Conservation (phyloP, 2,329 filamentous ascomycete species). For the Paracorniculantispora psalliotae region DNA sequence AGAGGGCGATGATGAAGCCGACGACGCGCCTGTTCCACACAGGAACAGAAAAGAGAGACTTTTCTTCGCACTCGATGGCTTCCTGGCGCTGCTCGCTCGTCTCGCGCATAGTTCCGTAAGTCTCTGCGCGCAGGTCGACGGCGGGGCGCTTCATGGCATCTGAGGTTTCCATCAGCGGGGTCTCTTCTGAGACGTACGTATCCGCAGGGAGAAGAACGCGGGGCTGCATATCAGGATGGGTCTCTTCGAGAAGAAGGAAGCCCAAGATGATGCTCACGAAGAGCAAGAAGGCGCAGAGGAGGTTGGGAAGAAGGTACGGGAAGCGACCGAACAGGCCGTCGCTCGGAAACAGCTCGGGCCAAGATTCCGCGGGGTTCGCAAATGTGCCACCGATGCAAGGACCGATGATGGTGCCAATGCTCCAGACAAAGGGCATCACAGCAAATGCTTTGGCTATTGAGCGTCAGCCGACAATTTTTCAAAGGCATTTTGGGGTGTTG, state of each 20-base stretch:
- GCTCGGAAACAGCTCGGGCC: constrained; percentile 63
- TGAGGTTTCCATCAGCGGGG: constrained; percentile 69
- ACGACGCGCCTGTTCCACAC: constrained; percentile 60
- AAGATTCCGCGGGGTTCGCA: constrained; percentile 70
- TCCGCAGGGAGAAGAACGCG: constrained; percentile 41
- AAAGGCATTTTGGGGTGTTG: background rate
- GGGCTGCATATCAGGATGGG: constrained; percentile 75
- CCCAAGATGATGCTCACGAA: constrained; percentile 73
- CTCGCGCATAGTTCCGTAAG: constrained; percentile 65
- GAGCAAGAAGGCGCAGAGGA: constrained; percentile 74
- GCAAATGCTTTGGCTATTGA: constrained; percentile 71
- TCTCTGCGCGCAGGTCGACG: constrained; percentile 70
- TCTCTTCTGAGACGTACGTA: constrained; percentile 57
- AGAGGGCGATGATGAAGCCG: constrained; percentile 73
- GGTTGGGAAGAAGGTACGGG: constrained; percentile 84
- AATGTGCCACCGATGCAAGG: constrained; percentile 85
- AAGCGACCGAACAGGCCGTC: constrained; percentile 69
- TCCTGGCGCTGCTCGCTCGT: constrained; percentile 45
- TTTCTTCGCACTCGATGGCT: constrained; percentile 27
- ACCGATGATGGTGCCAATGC: constrained; percentile 81
- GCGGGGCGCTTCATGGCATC: constrained; percentile 68
- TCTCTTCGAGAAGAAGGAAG: constrained; percentile 81
- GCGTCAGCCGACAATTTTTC: constrained; percentile 16
- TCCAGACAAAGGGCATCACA: constrained; percentile 94
- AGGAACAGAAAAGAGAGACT: constrained; percentile 28